Percentiles rank a stretch among this genome's conserved stretches.
These are phyloP conservation scores for Davidsoniella eucalypti DNA, from an alignment of 2,329 filamentous ascomycete genomes.

Conservation along the genomic window DNA sequence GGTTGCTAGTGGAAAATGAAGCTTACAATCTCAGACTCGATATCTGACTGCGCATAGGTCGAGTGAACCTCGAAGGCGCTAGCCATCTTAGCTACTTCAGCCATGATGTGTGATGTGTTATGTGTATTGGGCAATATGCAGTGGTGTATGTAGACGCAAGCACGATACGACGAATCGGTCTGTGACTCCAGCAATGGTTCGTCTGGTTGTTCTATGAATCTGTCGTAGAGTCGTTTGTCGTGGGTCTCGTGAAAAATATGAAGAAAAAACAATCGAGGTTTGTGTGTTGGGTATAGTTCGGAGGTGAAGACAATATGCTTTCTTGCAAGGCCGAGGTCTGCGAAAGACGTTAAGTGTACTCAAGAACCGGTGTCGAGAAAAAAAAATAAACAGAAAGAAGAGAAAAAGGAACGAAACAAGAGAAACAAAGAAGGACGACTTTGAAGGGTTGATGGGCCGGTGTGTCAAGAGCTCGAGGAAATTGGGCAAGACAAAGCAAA, in stretches of 20 bases:
- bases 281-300: too few relatives aligned
- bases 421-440: constrained; percentile 1
- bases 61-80: constrained; percentile 5
- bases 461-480: too few relatives aligned
- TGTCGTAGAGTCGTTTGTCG: neutral
- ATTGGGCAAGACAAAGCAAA: too few relatives aligned
- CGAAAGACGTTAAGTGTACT: neutral
- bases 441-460: neutral
- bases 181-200: neutral
- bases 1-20: neutral
- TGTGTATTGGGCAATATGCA: neutral
- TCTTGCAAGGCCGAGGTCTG: neutral
- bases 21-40: constrained; percentile 10
- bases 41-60: constrained; percentile 8
- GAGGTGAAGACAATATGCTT: neutral
- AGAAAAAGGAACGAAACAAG: neutral
- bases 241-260: constrained; percentile 3
- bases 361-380: neutral
- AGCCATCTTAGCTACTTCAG: constrained; percentile 7
- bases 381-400: neutral
- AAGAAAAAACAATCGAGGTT: neutral
- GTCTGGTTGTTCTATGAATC: neutral
- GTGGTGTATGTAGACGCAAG: too few relatives aligned
- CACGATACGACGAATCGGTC: neutral
- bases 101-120: constrained; percentile 3